These are phyloP conservation scores for Suhomyces terraborum DNA, from an alignment of 1,139 yeast species.

Conservation along the genomic window DNA sequence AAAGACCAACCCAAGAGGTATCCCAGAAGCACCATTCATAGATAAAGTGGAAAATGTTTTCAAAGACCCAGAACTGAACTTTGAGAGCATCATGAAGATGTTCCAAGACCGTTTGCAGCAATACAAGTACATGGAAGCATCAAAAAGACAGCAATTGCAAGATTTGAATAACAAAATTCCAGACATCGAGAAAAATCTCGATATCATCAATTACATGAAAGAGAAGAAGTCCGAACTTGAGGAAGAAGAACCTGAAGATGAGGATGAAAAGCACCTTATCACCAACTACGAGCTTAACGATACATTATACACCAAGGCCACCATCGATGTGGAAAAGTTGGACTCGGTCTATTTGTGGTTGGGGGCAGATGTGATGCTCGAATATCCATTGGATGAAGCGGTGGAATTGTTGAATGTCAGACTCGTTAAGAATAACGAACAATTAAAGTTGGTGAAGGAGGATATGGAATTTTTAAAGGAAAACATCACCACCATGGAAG, in stretches of 20 bases:
- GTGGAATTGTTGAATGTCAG: slow-evolving; percentile 64
- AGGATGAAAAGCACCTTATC: slow-evolving; percentile 46
- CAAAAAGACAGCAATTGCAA: slow-evolving; percentile 67
- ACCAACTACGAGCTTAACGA: slow-evolving; percentile 90
- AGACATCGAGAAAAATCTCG: slow-evolving; percentile 81
- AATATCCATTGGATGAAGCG: slow-evolving; percentile 90
- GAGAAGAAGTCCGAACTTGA: slow-evolving; percentile 39
- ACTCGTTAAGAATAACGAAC: slow-evolving; percentile 62
- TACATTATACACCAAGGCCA: slow-evolving; percentile 84
- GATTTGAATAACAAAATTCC: slow-evolving; percentile 80
- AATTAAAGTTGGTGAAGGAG: slow-evolving; percentile 64
- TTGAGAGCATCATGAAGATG: slow-evolving; percentile 63
- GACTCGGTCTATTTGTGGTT: slow-evolving; percentile 81
- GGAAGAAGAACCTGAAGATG: slow-evolving; percentile 24
- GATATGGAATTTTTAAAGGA: slow-evolving; percentile 89
- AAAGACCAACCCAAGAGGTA: slow-evolving; percentile 82
- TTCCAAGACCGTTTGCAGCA: slow-evolving; percentile 81
- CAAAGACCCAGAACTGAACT: slow-evolving; percentile 65
- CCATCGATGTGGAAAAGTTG: slow-evolving; percentile 51
- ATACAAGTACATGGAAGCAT: slow-evolving; percentile 85
- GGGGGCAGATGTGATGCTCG: slow-evolving; percentile 98
- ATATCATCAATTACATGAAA: slow-evolving; percentile 64
- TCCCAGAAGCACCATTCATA: slow-evolving; percentile 94
- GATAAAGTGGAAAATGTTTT: slow-evolving; percentile 79
- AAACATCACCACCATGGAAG: slow-evolving; percentile 97